Base-by-base conservation (phyloP, 345 rosid species). In the Limnanthes douglasii region DNA sequence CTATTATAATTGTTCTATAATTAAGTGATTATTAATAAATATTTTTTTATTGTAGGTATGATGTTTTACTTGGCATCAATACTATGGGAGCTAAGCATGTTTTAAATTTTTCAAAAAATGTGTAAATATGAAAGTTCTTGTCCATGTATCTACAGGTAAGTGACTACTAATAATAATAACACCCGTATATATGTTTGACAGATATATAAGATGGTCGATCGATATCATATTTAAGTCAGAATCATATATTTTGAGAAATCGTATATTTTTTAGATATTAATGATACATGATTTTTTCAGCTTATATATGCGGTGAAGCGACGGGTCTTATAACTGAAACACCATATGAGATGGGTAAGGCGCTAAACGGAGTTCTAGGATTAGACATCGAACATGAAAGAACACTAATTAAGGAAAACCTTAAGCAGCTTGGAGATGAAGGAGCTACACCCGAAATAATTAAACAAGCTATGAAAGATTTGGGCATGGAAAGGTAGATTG, bases 91-190 rank as follows among this genome's bases (percentile, higher is more conserved):
- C 65, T 6, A 41, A 29, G 37, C 34, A 71, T 48, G 68, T 60
- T 20, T n/a, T 57, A 39, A 52, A 62, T 34, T 78, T 78, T 34
- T 66, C 8, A 68, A 69, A 59, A 64, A 39, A 53, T 69, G 81
- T 47, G 18, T 18, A 9, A 64, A 66, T 14, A 23, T 59, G 10
- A 31, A 44, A 19, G 48, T 74, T 14, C 51, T 60, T 31, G 55
- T 64, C 46, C 81, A 79, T 15, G 75, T 79, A 14, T 85, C 96
- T 14, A 85, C 93, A 10, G 85, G 90, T 85, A n/a, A n/a, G n/a
- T n/a, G n/a, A n/a, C n/a, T n/a, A n/a, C n/a, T n/a, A n/a, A n/a
- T n/a, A n/a, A n/a, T n/a, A n/a, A n/a, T n/a, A n/a, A n/a, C n/a
- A n/a, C n/a, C n/a, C n/a, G n/a, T n/a, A n/a, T n/a, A n/a, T n/a